phyloP scores from a whole-genome alignment of 345 rosid genomes.

The Salix suchowensis region DNA sequence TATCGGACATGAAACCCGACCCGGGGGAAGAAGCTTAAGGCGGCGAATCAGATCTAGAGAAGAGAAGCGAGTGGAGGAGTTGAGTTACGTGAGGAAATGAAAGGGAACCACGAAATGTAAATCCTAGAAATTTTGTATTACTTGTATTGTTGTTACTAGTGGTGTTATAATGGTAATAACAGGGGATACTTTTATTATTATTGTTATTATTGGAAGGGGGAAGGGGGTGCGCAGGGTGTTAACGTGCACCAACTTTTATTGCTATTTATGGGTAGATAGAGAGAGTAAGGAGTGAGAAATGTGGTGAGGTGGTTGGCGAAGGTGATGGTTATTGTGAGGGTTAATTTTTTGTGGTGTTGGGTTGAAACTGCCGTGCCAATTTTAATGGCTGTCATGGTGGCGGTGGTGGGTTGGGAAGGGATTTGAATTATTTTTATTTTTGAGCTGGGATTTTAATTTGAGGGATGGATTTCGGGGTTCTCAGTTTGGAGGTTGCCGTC shows the following conservation, averaged over 20 bases:
- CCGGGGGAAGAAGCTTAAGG: slow-evolving; percentile 6
- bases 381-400: slow-evolving; percentile 8
- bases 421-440: not conserved
- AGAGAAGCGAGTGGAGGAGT: not conserved
- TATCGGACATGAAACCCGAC: slow-evolving; percentile 30
- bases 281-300: not conserved
- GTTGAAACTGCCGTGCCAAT: not conserved
- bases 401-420: not conserved
- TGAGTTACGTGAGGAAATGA: not conserved
- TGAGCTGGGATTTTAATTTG: not conserved
- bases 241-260: slow-evolving; percentile 17
- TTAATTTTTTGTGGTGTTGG: not conserved
- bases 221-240: slow-evolving; percentile 5
- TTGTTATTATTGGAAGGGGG: not conserved
- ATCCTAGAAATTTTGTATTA: slow-evolving; percentile 2
- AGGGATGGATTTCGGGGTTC: not conserved
- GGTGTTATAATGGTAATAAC: not conserved
- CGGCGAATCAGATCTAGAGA: slow-evolving; percentile 16
- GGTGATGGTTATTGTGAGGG: not conserved
- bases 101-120: slow-evolving; percentile 1
- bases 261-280: not conserved
- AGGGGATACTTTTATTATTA: not conserved
- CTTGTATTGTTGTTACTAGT: not conserved
- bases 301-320: not conserved
- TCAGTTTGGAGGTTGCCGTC: not conserved